Evolutionary conservation across 495 filamentous ascomycete genomes (phyloP).

Genomic region (Penicillium chermesinum): DNA sequence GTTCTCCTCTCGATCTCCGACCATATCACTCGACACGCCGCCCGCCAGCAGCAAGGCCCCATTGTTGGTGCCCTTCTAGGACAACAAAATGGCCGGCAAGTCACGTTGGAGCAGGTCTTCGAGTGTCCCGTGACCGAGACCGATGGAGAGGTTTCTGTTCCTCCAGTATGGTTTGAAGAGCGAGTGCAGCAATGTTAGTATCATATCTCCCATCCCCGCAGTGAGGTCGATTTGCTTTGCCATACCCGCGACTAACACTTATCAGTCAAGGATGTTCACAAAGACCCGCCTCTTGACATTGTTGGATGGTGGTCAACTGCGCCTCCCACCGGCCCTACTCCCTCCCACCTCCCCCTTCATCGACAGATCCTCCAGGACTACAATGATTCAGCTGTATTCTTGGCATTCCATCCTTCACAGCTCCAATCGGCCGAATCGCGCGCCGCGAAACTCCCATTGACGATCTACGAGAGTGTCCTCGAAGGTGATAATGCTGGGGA

Average conservation of each 20-base stretch:
- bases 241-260: slow-evolving; percentile 4
- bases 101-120: slow-evolving; percentile 90
- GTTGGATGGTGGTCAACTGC: slow-evolving; percentile 94
- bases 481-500: slow-evolving; percentile 55
- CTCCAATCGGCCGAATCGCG: slow-evolving; percentile 41
- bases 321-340: slow-evolving; percentile 63
- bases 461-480: slow-evolving; percentile 81
- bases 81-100: slow-evolving; percentile 81
- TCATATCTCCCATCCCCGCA: background rate
- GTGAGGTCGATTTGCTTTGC: background rate
- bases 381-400: slow-evolving; percentile 83
- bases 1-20: slow-evolving; percentile 95
- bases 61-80: slow-evolving; percentile 84
- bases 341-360: slow-evolving; percentile 66
- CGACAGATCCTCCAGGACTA: slow-evolving; percentile 63
- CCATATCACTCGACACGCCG: slow-evolving; percentile 84
- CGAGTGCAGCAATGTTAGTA: slow-evolving; percentile 78
- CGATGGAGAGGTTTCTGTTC: slow-evolving; percentile 49
- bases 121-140: slow-evolving; percentile 58
- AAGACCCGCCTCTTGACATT: slow-evolving; percentile 72
- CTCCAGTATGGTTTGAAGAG: slow-evolving; percentile 70
- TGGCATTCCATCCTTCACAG: slow-evolving; percentile 72
- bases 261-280: slow-evolving; percentile 84
- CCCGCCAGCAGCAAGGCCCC: slow-evolving; percentile 66
- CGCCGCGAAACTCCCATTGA: slow-evolving; percentile 79